A percentile compares a stretch with the other conserved stretches of the same genome.
These are phyloP conservation scores for Pittosporum tobira DNA, from an alignment of 129 eudicot species.

Conservation along the genomic window DNA sequence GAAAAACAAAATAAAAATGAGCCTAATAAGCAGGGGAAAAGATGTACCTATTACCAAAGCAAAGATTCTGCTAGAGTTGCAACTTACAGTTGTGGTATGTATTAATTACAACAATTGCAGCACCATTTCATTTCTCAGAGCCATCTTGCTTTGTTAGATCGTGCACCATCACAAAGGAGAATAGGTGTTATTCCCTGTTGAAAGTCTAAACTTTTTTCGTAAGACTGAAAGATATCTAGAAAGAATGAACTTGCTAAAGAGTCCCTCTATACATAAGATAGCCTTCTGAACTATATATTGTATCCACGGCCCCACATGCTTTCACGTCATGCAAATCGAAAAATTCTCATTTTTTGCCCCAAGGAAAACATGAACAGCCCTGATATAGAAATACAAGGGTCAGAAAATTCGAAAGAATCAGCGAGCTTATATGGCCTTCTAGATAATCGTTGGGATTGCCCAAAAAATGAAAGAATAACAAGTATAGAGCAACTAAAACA, in stretches of 20 bases:
- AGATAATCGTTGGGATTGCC: not conserved
- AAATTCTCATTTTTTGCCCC: slow-evolving; percentile 49
- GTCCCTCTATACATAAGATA: not conserved
- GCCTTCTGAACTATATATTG: not conserved
- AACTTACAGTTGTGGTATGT: not conserved
- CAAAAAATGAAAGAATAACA: not conserved
- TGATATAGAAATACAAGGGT: slow-evolving; percentile 17
- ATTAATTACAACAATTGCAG: too few species aligned
- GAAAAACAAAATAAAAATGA: not conserved
- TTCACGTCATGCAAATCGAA: not conserved
- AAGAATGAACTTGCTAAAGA: slow-evolving; percentile 1
- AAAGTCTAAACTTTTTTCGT: not conserved
- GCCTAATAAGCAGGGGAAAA: not conserved
- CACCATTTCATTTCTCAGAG: not conserved
- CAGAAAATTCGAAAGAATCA: not conserved
- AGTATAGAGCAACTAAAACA: not conserved
- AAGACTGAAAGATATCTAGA: not conserved
- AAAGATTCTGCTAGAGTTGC: not conserved
- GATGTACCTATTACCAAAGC: not conserved
- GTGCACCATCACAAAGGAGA: not conserved
- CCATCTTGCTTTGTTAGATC: not conserved
- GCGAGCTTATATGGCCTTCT: not conserved
- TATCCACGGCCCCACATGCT: not conserved
- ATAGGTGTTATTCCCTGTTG: not conserved
- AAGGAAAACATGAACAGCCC: slow-evolving; percentile 74